phyloP scores from a whole-genome alignment of 148 eudicot species.

The Agrostemma githago region DNA sequence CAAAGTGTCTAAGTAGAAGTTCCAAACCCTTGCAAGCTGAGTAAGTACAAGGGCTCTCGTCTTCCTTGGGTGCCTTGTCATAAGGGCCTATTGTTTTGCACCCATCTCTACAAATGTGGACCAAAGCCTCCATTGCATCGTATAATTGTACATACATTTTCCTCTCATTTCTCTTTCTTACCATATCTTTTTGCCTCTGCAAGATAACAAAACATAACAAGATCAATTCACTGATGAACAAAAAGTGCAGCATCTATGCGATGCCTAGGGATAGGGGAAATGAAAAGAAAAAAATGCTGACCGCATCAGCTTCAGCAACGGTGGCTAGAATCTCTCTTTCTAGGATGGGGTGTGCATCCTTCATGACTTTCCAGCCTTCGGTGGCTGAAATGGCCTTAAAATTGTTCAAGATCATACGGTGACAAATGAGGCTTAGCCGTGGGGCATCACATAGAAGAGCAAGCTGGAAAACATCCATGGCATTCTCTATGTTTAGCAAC shows the following conservation, averaged over 20 bases:
- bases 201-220: constrained; percentile 2
- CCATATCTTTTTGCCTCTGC: constrained; percentile 44
- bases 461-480: constrained; percentile 69
- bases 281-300: constrained; percentile 27
- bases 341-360: constrained; percentile 62
- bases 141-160: constrained; percentile 58
- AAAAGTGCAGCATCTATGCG: too few species aligned
- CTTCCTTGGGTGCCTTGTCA: constrained; percentile 47
- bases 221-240: background rate
- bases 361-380: constrained; percentile 79
- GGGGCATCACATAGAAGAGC: constrained; percentile 87
- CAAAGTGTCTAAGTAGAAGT: constrained; percentile 69
- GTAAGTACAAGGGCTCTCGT: constrained; percentile 58
- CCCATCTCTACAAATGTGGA: constrained; percentile 85
- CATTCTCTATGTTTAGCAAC: constrained; percentile 53
- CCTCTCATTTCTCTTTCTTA: constrained; percentile 50
- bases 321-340: constrained; percentile 53
- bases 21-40: constrained; percentile 72
- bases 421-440: constrained; percentile 68
- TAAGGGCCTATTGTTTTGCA: constrained; percentile 85
- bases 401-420: constrained; percentile 55
- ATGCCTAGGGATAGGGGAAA: too few species aligned
- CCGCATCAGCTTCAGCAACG: constrained; percentile 39
- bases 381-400: constrained; percentile 53
- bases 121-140: constrained; percentile 96